phyloP scores from a whole-genome alignment of 2,329 filamentous ascomycete genomes.

The Clarireedia hainanense region DNA sequence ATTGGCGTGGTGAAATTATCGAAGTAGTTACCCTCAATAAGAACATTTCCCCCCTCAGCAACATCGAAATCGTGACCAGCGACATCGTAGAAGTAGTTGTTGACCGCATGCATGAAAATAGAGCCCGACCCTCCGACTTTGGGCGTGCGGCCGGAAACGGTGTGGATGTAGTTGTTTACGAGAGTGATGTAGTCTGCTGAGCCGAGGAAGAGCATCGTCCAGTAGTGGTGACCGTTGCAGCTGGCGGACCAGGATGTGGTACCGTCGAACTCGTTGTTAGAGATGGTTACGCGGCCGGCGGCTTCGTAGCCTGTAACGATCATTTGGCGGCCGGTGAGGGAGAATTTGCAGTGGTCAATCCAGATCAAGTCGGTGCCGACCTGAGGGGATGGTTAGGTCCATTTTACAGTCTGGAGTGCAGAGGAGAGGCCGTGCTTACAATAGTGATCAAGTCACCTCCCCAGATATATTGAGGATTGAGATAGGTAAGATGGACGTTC shows the following conservation, averaged over 20 bases:
- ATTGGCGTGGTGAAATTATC: constrained; percentile 29
- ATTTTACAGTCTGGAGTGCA: not conserved
- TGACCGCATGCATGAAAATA: constrained; percentile 32
- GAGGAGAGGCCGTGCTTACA: not conserved
- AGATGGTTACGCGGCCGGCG: constrained; percentile 34
- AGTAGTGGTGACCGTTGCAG: constrained; percentile 40
- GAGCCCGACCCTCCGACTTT: constrained; percentile 30
- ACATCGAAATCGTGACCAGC: constrained; percentile 38
- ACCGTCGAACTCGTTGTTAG: constrained; percentile 39
- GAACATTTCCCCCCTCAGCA: constrained; percentile 22
- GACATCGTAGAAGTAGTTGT: constrained; percentile 35
- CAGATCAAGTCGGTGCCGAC: constrained; percentile 28
- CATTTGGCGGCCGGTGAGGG: constrained; percentile 31
- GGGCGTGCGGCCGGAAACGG: constrained; percentile 35
- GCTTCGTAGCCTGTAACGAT: constrained; percentile 29
- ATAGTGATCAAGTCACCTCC: constrained; percentile 31
- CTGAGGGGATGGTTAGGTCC: not conserved
- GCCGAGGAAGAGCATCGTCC: constrained; percentile 34
- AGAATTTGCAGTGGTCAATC: constrained; percentile 31
- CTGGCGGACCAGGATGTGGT: constrained; percentile 34
- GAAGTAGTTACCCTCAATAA: constrained; percentile 39
- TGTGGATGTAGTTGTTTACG: constrained; percentile 35
- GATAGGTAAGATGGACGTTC: constrained; percentile 23
- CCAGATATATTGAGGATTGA: constrained; percentile 33
- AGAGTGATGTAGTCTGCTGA: constrained; percentile 33